A percentile compares a stretch with the other conserved stretches of the same genome.
Evolutionary conservation across 2,329 filamentous ascomycete species (phyloP).

Genomic region (Raffaelea deltoideospora): DNA sequence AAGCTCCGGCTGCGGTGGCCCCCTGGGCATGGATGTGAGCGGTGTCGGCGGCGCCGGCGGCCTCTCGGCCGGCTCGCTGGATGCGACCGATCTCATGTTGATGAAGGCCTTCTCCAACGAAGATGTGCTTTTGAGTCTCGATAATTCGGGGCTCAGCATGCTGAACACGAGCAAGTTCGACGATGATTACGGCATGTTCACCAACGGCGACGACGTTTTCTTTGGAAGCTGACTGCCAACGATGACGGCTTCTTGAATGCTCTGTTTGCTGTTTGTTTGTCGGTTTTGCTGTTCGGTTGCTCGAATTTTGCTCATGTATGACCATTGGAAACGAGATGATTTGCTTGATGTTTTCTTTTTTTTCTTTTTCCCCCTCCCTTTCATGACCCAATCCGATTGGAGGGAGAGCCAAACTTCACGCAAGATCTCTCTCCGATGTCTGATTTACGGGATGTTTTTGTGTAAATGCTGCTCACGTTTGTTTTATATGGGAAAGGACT

Average conservation of each 20-base stretch:
- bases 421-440: no score
- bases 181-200: constrained; percentile 40
- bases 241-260: background rate
- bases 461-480: background rate
- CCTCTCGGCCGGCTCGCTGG: constrained; percentile 13
- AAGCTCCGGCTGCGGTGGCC: constrained; percentile 11
- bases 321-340: no score
- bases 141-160: constrained; percentile 28
- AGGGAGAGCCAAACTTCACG: background rate
- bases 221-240: constrained; percentile 20
- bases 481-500: background rate
- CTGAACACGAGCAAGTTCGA: constrained; percentile 38
- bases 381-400: background rate
- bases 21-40: background rate
- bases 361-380: background rate
- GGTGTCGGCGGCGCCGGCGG: no score
- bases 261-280: background rate
- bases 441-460: background rate
- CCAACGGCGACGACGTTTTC: constrained; percentile 34
- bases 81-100: constrained; percentile 31
- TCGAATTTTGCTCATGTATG: background rate
- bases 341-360: background rate
- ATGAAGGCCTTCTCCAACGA: constrained; percentile 28
- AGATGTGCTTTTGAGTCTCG: constrained; percentile 25
- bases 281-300: constrained; percentile 1